phyloP scores from a whole-genome alignment of 2,329 filamentous ascomycete genomes.

The Penicillium verrucosum region DNA sequence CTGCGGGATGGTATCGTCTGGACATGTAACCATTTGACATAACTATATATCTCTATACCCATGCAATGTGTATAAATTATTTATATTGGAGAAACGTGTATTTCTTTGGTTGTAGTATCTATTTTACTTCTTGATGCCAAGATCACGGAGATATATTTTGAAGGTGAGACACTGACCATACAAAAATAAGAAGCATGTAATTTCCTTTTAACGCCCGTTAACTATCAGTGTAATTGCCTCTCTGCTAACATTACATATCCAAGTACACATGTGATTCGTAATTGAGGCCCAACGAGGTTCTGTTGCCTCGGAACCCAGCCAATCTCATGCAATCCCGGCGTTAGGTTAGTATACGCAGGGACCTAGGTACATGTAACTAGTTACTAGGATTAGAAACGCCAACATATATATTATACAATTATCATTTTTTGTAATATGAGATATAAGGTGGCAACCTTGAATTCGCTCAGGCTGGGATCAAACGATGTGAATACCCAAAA shows the following conservation, averaged over 20 bases:
- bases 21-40: not conserved
- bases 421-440: not conserved
- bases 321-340: not conserved
- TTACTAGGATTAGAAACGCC: too few relatives aligned
- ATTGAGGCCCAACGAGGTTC: not conserved
- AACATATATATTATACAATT: not conserved
- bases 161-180: not conserved
- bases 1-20: not conserved
- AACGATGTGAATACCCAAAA: not conserved
- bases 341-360: not conserved
- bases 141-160: not conserved
- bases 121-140: too few relatives aligned
- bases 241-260: not conserved
- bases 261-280: not conserved
- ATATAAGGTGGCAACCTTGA: not conserved
- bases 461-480: not conserved
- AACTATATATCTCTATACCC: conserved; percentile 11
- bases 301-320: not conserved
- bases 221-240: not conserved
- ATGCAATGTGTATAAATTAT: conserved; percentile 4
- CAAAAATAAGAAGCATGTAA: not conserved
- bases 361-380: too few relatives aligned
- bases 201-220: not conserved
- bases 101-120: not conserved
- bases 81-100: not conserved